Evolutionary conservation across 495 filamentous ascomycete genomes (phyloP).

Genomic region (Corynascus novoguineensis): DNA sequence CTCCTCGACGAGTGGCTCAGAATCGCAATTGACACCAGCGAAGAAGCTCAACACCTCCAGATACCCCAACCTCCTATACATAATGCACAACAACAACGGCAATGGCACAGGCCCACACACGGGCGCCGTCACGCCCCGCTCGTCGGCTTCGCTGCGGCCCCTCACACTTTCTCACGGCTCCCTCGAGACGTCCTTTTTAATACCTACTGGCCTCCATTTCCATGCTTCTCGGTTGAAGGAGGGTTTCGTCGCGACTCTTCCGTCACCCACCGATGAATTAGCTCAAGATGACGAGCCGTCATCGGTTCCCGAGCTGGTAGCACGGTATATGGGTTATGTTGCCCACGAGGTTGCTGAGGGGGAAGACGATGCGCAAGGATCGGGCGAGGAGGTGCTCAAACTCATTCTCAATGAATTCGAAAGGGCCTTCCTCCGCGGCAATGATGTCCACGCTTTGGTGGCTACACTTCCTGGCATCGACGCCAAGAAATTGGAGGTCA

Average conservation of each 20-base stretch:
- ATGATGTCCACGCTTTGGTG: conserved; percentile 89
- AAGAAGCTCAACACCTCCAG: conserved; percentile 8
- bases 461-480: conserved; percentile 80
- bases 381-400: conserved; percentile 81
- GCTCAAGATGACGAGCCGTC: conserved; percentile 97
- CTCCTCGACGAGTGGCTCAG: not conserved
- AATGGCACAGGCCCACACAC: conserved; percentile 79
- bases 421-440: conserved; percentile 85
- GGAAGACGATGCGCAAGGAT: conserved; percentile 79
- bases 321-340: conserved; percentile 84
- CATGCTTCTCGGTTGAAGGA: conserved; percentile 90
- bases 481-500: conserved; percentile 80
- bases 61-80: conserved; percentile 25
- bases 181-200: conserved; percentile 89
- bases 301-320: conserved; percentile 82
- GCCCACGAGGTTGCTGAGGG: conserved; percentile 81
- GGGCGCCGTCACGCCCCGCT: conserved; percentile 90
- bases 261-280: conserved; percentile 88
- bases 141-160: conserved; percentile 78
- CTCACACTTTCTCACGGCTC: conserved; percentile 86
- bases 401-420: conserved; percentile 91
- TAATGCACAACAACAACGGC: conserved; percentile 76
- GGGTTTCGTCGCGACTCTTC: conserved; percentile 74
- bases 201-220: conserved; percentile 92
- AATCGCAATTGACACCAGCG: not conserved